These are phyloP conservation scores for Clonostachys sp. DNA, from an alignment of 2,329 filamentous ascomycete species.

Conservation along the genomic window DNA sequence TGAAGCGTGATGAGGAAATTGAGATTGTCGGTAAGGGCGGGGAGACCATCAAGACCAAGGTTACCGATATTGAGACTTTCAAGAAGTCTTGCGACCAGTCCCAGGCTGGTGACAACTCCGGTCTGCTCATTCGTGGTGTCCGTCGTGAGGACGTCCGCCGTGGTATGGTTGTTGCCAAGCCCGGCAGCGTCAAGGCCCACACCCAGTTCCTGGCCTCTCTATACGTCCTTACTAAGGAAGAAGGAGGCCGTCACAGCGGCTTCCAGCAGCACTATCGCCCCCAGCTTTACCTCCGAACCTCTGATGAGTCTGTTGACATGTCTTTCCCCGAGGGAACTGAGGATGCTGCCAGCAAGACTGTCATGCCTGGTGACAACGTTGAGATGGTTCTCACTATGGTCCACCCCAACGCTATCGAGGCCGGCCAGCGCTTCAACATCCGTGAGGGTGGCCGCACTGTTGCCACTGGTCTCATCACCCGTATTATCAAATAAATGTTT, in stretches of 20 bases:
- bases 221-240: conserved; percentile 96
- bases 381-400: conserved; percentile 91
- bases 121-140: conserved; percentile 90
- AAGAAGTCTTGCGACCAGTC: conserved; percentile 99
- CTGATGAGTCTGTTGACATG: conserved; percentile 74
- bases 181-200: conserved; percentile 80
- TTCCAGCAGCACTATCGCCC: conserved; percentile 97
- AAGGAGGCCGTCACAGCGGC: conserved; percentile 94
- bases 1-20: conserved; percentile 93
- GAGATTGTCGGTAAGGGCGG: conserved; percentile 87
- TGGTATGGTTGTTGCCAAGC: conserved; percentile 89
- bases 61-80: conserved; percentile 99
- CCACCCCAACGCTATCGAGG: conserved; percentile 81
- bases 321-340: conserved; percentile 82
- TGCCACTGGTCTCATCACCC: conserved; percentile 77
- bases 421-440: conserved; percentile 95
- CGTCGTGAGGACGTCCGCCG: conserved; percentile 91
- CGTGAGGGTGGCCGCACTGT: conserved; percentile 93
- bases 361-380: conserved; percentile 98
- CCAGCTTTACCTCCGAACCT: conserved; percentile 92
- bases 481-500: conserved; percentile 53
- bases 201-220: conserved; percentile 91
- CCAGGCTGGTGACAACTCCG: conserved; percentile 95
- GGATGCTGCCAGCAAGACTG: conserved; percentile 69
- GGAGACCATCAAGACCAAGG: conserved; percentile 92